Conservation (phyloP, 2,329 filamentous ascomycete genomes). For the Cercospora sp. region DNA sequence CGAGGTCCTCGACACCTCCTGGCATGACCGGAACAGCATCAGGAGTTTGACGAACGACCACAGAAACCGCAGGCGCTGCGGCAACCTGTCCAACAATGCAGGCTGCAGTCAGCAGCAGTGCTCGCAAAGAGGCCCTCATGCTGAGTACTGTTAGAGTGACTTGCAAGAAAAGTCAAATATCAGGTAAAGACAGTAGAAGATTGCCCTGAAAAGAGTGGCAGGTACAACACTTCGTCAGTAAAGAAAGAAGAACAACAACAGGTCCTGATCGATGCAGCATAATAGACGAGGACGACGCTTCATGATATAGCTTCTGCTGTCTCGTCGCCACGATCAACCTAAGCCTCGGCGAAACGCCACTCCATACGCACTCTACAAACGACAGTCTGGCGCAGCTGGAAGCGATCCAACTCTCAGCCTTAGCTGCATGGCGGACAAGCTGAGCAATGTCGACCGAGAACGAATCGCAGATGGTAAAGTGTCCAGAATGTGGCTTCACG, state of each 20-base stretch:
- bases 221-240: slow-evolving; percentile 9
- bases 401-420: background rate
- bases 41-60: background rate
- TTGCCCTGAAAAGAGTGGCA: slow-evolving; percentile 14
- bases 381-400: background rate
- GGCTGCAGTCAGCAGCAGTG: slow-evolving; percentile 8
- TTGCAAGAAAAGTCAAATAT: background rate
- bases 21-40: slow-evolving; percentile 19
- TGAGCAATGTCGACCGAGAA: slow-evolving; percentile 3
- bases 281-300: background rate
- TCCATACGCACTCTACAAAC: background rate
- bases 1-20: slow-evolving; percentile 19
- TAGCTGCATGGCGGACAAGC: background rate
- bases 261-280: background rate
- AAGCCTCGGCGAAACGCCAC: slow-evolving; percentile 11
- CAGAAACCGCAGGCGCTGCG: slow-evolving; percentile 12
- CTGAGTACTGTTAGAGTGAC: background rate
- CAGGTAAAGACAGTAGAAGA: slow-evolving; percentile 7
- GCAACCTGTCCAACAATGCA: slow-evolving; percentile 7
- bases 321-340: background rate
- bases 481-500: background rate
- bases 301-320: slow-evolving; percentile 1
- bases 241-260: background rate
- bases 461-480: slow-evolving; percentile 3
- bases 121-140: slow-evolving; percentile 9